Base-by-base conservation (phyloP, 768 basidiomycete genomes). In the Serendipita vermifera region DNA sequence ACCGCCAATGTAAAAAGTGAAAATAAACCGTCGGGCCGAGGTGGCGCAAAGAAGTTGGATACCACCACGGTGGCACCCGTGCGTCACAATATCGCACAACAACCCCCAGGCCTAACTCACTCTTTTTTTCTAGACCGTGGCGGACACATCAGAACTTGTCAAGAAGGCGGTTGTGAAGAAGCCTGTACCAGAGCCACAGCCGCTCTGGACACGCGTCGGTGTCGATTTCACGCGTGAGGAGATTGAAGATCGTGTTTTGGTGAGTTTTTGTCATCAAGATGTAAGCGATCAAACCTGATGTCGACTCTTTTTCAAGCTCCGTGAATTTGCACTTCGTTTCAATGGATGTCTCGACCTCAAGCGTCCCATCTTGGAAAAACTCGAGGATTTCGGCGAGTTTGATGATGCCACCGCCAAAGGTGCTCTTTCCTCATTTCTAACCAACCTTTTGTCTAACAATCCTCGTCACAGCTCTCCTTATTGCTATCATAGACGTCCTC, bases 181-280 rank as follows among this genome's bases (percentile, higher is more conserved):
- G 22, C 26, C 26, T 15, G 46, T 31, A 5, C 46, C 46, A n/a
- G n/a, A n/a, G n/a, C n/a, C n/a, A n/a, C 46, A 51, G 24, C 46
- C 46, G 7, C 46, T 51, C 29, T 51, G 46, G 46, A 51, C 46
- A n/a, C 46, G 46, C 24, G 46, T 51, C 29, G 46, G 46, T 24
- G 46, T 31, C 27, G 46, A 31, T 26, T 51, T 20, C 32, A 51
- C 46, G 46, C 46, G 46, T 51, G 24, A 31, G 22, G 46, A 51
- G 29, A 29, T 51, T 31, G 46, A 51, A 51, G 46, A 51, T n/a
- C 46, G 46, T n/a, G 31, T 51, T 29, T 22, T 7, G 46, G 46
- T 26, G 31, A 9, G 22, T 4, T n/a, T 51, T n/a, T n/a, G n/a
- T n/a, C n/a, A n/a, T n/a, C n/a, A n/a, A n/a, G n/a, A n/a, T n/a